Conservation (phyloP, 2,329 filamentous ascomycete genomes). For the Botrytis cinerea region DNA sequence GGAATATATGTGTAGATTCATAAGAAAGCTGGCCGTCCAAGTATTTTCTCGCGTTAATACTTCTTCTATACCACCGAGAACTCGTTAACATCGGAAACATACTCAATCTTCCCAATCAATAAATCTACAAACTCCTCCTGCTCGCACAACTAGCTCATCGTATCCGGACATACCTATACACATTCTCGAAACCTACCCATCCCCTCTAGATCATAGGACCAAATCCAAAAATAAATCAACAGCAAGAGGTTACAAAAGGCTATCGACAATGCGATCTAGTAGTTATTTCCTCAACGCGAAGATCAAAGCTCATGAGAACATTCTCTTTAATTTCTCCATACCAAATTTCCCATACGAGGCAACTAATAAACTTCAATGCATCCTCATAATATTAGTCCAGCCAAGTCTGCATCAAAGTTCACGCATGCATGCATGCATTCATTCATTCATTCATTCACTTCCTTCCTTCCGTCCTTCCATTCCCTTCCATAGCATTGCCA, state of each 20-base stretch:
- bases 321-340: not conserved
- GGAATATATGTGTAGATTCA: not conserved
- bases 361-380: not conserved
- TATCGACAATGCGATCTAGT: not conserved
- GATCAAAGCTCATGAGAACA: not conserved
- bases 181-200: not conserved
- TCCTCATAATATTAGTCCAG: not conserved
- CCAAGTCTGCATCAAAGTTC: too few species aligned
- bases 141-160: not conserved
- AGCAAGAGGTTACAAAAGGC: not conserved
- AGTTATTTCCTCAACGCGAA: not conserved
- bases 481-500: not conserved
- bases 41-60: not conserved
- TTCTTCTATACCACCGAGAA: not conserved
- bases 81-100: not conserved
- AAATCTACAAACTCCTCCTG: not conserved
- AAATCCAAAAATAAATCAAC: not conserved
- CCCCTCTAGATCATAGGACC: not conserved
- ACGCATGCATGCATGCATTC: too few species aligned
- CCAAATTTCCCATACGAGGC: not conserved
- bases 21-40: not conserved
- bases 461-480: not conserved
- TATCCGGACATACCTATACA: not conserved
- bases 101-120: not conserved
- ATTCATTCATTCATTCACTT: not conserved